Base-by-base conservation (phyloP, 2,329 filamentous ascomycete genomes). In the Monilinia fructigena region DNA sequence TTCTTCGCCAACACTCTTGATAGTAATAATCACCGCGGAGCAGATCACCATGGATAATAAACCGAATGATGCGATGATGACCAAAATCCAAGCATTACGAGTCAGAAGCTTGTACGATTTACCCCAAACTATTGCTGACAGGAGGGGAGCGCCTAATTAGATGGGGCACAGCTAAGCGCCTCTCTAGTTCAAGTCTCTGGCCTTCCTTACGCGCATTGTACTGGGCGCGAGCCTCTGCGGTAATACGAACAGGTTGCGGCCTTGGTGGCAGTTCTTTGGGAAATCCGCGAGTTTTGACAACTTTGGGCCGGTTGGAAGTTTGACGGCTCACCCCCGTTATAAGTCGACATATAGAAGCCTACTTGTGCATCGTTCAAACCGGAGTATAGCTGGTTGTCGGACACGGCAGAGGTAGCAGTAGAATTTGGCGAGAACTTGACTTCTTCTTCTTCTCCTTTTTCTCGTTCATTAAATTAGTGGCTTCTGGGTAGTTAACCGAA, bases 331-430 rank as follows among this genome's bases (percentile, higher is more conserved):
- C 28, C n/a, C 6, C 58, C 58, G 20, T 61, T 61, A 3, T 61
- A 61, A 16, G 45, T 61, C 23, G 45, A 50, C 31, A 61, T 28
- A 11, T 50, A 61, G 3, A 61, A 42, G 12, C 58, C 58, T 8
- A 35, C 38, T 4, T 61, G 58, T 47, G 50, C 50, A 26, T 61
- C 58, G n/a, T 47, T 61, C 50, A 61, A 50, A 7, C 58, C 58
- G 1, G 58, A 50, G 58, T 61, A 61, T 23, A 61, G 31, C n/a
- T 38, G 20, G 28, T 61, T 48, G 4, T 61, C 58, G 8, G 58
- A 61, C 2, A 61, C 18, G 4, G 58, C 58, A n/a, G 58, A 61
- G 20, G 50, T 12, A 3, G 14, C 14, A 0, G 58, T 61, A 2
- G 58, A 26, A 8, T 61, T 50, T 0, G 58, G 58, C 0, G 58